Percentiles rank a stretch among this genome's conserved stretches.
Conservation (phyloP, 257 asterid genomes). For the Primulina tabacum region DNA sequence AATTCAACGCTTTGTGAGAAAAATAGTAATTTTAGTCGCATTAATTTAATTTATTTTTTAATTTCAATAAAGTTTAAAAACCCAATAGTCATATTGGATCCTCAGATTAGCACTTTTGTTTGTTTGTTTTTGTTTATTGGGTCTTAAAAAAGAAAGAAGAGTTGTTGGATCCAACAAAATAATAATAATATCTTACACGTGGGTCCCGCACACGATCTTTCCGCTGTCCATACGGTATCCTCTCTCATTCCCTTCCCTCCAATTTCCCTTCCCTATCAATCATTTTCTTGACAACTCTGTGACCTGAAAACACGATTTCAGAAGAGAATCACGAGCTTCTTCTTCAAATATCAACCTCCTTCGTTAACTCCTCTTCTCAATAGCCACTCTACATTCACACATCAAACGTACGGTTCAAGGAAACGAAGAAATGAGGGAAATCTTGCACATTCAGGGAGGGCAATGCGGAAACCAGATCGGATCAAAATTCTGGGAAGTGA, state of each 20-base stretch:
- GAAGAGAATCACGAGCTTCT: slow-evolving; percentile 29
- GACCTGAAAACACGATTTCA: not conserved
- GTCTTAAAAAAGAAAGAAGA: too few relatives aligned
- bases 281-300: not conserved
- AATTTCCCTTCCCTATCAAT: slow-evolving; percentile 16
- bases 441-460: slow-evolving; percentile 88
- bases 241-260: slow-evolving; percentile 24
- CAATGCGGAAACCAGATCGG: slow-evolving; percentile 95
- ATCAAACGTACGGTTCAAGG: too few relatives aligned
- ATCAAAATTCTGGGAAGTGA: slow-evolving; percentile 92
- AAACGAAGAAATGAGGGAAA: slow-evolving; percentile 56
- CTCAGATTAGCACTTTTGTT: too few relatives aligned
- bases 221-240: slow-evolving; percentile 17
- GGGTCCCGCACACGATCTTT: slow-evolving; percentile 37
- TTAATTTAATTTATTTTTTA: too few relatives aligned
- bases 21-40: too few relatives aligned
- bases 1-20: too few relatives aligned
- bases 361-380: slow-evolving; percentile 1
- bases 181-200: not conserved
- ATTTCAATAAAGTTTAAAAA: too few relatives aligned
- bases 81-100: too few relatives aligned
- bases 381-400: slow-evolving; percentile 21
- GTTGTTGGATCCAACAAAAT: not conserved
- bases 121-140: too few relatives aligned
- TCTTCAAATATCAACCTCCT: slow-evolving; percentile 38